Evolutionary conservation across 345 rosid genomes (phyloP), one percentile per base, ranked within the genome.

Genomic region (Boechera stricta): DNA sequence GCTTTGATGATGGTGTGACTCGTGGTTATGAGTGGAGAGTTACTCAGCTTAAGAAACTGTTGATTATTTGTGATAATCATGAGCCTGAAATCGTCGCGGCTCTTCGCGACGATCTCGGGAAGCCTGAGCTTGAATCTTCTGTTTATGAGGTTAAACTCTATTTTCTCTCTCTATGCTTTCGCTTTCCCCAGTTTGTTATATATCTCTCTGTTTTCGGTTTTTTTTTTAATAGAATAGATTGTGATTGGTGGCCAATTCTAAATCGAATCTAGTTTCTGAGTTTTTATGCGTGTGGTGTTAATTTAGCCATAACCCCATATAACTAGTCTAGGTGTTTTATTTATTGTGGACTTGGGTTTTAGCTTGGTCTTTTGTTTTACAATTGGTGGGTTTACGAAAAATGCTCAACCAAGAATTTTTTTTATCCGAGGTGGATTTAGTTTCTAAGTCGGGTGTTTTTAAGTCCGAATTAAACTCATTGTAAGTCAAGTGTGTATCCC

Each of bases 1-100:
- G 76, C 73, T 90, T 84, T 31, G 79, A 63, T 31, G 47, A 83
- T 49, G 98, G 97, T 15, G 87, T 80, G 32, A 94, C 98, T 62
- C 81, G 90, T 57, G 89, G 89, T 55, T 88, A 83, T 70, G 84
- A 76, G 6, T 92, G 98, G 98, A 86, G 97, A 80, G 63, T 83
- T 38, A 15, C 87, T 64, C 98, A 94, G 84, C 78, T 94, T 77
- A 85, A 80, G 72, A 78, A 82, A 32, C 51, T 94, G 18, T 48
- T 87, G 38, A 80, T 72, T 73, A 82, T 94, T 73, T 73, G 86
- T 51, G 84, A 83, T 60, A 84, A 91, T 4, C 84, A 82, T 72
- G 97, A 90, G 87, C 75, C 85, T 44, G 92, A 80, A 47, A 90
- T 94, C 64, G 85, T 79, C 77, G 80, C 83, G 10, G 93, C 97